Evolutionary conservation across 306 rosid genomes (phyloP).

Genomic region (Prunus dulcis): DNA sequence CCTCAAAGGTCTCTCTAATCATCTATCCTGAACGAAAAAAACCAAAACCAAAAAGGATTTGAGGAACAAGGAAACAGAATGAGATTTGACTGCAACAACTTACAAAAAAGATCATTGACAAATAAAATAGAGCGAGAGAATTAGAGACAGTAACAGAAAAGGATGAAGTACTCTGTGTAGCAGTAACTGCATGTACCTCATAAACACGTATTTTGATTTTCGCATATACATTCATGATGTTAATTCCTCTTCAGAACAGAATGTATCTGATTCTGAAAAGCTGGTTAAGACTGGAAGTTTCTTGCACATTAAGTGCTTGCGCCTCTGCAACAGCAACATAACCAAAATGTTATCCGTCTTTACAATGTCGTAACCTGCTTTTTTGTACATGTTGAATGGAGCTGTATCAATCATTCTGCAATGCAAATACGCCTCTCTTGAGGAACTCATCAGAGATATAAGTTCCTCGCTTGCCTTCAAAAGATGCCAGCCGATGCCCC

Average conservation of each 20-base stretch:
- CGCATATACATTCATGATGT: slow-evolving; percentile 18
- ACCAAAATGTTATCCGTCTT: slow-evolving; percentile 70
- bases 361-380: slow-evolving; percentile 67
- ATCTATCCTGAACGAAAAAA: slow-evolving; percentile 28
- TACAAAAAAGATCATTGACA: not conserved
- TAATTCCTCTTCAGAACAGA: slow-evolving; percentile 37
- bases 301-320: slow-evolving; percentile 91
- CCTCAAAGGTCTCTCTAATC: not conserved
- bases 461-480: slow-evolving; percentile 87
- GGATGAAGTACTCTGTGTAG: not conserved
- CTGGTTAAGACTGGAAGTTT: slow-evolving; percentile 46
- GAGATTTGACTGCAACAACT: slow-evolving; percentile 2
- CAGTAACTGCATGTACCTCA: slow-evolving; percentile 29
- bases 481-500: slow-evolving; percentile 98
- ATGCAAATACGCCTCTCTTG: slow-evolving; percentile 78
- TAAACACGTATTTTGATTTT: slow-evolving; percentile 21
- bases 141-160: not conserved
- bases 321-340: slow-evolving; percentile 78
- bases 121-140: not conserved
- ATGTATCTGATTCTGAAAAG: slow-evolving; percentile 39
- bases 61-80: slow-evolving; percentile 9
- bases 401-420: slow-evolving; percentile 84
- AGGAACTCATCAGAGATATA: slow-evolving; percentile 60
- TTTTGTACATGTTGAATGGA: slow-evolving; percentile 82
- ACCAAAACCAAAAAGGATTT: slow-evolving; percentile 10